These are phyloP conservation scores for Panaeolus cyanescens DNA, from an alignment of 768 basidiomycete genomes.

Conservation along the genomic window DNA sequence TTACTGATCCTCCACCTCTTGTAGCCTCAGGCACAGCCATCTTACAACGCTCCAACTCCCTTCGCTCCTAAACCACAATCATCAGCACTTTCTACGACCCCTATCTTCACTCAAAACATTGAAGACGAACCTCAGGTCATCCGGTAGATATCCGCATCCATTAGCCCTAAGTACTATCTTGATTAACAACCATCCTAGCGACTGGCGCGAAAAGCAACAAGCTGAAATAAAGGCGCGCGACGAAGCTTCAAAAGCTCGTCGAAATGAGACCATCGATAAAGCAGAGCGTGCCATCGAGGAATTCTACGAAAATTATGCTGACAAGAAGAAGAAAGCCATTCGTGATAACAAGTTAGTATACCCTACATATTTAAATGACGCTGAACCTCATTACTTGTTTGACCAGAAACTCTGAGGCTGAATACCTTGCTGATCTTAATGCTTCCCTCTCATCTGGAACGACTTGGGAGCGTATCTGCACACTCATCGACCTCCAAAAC, in stretches of 20 bases:
- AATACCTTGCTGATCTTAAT: slow-evolving; percentile 71
- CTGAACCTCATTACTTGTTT: slow-evolving; percentile 1
- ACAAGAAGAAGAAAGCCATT: slow-evolving; percentile 88
- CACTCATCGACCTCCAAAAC: slow-evolving; percentile 85
- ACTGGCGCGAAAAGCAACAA: slow-evolving; percentile 87
- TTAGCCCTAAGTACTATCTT: slow-evolving; percentile 1
- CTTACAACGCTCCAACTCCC: slow-evolving; percentile 47
- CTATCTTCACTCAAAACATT: slow-evolving; percentile 67
- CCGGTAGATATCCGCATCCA: slow-evolving; percentile 51
- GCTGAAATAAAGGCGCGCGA: slow-evolving; percentile 84
- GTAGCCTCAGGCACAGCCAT: slow-evolving; percentile 31
- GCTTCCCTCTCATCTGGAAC: slow-evolving; percentile 85
- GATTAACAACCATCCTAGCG: slow-evolving; percentile 39
- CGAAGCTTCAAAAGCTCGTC: slow-evolving; percentile 72
- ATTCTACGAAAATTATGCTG: slow-evolving; percentile 87
- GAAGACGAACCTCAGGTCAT: slow-evolving; percentile 89
- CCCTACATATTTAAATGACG: not conserved
- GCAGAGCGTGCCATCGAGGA: slow-evolving; percentile 88
- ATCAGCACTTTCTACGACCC: slow-evolving; percentile 69
- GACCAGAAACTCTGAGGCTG: slow-evolving; percentile 85
- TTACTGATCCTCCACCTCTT: not conserved
- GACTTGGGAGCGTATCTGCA: slow-evolving; percentile 94
- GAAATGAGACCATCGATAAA: slow-evolving; percentile 80
- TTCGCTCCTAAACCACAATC: slow-evolving; percentile 81
- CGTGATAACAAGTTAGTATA: slow-evolving; percentile 85